phyloP scores from a whole-genome alignment of 1,284 basidiomycete genomes.

The Cryptococcus sp. region DNA sequence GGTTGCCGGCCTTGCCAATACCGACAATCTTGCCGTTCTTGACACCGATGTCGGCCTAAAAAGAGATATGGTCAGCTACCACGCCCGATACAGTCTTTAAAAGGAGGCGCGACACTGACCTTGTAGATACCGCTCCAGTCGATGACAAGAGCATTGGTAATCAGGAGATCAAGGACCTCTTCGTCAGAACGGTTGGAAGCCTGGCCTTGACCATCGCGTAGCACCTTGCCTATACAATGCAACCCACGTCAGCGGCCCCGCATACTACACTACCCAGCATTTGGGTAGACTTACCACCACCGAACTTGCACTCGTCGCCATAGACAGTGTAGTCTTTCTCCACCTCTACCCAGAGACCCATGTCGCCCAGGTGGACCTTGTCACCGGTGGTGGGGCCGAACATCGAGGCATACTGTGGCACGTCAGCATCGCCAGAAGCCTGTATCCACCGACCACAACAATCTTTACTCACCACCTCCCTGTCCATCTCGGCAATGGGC shows the following conservation, averaged over 20 bases:
- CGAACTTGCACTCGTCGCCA: slow-evolving; percentile 96
- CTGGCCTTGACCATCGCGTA: slow-evolving; percentile 97
- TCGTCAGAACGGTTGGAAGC: slow-evolving; percentile 66
- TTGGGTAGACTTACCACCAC: slow-evolving; percentile 65
- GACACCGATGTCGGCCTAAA: slow-evolving; percentile 92
- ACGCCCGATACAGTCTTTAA: neutral
- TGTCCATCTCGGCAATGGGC: slow-evolving; percentile 39
- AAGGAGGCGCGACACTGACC: slow-evolving; percentile 49
- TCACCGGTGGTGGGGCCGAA: slow-evolving; percentile 94
- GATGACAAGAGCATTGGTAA: slow-evolving; percentile 90
- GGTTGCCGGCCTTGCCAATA: slow-evolving; percentile 96
- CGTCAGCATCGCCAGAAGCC: too few species aligned
- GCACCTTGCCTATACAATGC: slow-evolving; percentile 67
- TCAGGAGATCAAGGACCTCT: slow-evolving; percentile 81
- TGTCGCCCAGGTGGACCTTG: slow-evolving; percentile 82
- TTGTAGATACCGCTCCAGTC: slow-evolving; percentile 97
- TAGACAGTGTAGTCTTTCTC: slow-evolving; percentile 70
- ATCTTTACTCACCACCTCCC: slow-evolving; percentile 44
- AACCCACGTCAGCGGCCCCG: neutral
- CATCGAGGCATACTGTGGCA: slow-evolving; percentile 71
- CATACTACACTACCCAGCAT: neutral
- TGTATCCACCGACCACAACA: too few species aligned
- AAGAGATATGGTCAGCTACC: neutral
- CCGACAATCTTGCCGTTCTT: slow-evolving; percentile 78
- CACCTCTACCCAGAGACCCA: slow-evolving; percentile 85